Evolutionary conservation across 352 stramenopile genomes (phyloP).

Genomic region (Pythium aphanidermatum): DNA sequence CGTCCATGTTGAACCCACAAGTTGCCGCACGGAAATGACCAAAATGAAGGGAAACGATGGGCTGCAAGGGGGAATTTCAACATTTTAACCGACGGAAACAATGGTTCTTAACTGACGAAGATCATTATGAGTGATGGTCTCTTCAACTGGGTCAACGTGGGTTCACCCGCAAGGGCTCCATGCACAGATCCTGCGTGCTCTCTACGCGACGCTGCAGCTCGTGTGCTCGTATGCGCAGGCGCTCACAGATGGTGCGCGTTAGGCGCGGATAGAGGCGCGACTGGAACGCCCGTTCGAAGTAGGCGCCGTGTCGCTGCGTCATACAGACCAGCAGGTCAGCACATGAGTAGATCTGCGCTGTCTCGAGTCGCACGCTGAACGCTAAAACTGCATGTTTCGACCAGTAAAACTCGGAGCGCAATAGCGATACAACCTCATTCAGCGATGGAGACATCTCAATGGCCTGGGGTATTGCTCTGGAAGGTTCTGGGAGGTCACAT

Average conservation of each 20-base stretch:
- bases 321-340: conserved; percentile 28
- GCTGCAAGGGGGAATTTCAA: no score
- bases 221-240: conserved; percentile 15
- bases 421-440: conserved; percentile 18
- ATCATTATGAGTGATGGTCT: no score
- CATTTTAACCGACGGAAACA: no score
- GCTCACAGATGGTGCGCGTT: conserved; percentile 34
- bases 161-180: conserved; percentile 18
- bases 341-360: conserved; percentile 33
- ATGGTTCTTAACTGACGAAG: no score
- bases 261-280: conserved; percentile 40
- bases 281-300: conserved; percentile 48
- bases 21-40: no score
- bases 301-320: conserved; percentile 15
- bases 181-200: conserved; percentile 12
- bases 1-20: no score
- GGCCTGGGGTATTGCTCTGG: neutral
- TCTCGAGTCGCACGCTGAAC: conserved; percentile 31
- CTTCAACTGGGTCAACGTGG: no score
- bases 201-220: conserved; percentile 12
- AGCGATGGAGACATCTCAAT: conserved; percentile 29
- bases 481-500: neutral
- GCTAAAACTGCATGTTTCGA: conserved; percentile 23
- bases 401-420: conserved; percentile 49
- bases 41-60: no score